Base-by-base conservation (phyloP, 1,284 basidiomycete genomes). In the Apiotrichum mycotoxinovorans region DNA sequence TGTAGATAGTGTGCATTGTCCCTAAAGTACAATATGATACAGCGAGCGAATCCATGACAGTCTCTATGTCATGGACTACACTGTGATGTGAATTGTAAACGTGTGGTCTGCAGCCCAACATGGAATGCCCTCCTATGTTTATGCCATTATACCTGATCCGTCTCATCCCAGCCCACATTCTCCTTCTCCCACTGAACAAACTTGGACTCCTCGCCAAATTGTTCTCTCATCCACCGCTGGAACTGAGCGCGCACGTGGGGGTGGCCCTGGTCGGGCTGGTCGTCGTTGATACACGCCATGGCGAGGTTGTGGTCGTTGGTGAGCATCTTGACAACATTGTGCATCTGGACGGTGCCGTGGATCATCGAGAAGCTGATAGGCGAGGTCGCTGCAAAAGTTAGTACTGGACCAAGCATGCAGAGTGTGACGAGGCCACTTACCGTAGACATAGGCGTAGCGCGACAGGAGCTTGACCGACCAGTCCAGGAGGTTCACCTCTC, bases 401-500 rank as follows among this genome's bases (percentile, higher is more conserved):
- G 30, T n/a, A 33, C 8, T 17, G 8, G 11, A 8, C 27, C 15
- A 49, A 41, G 44, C 27, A 2, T 15, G 12, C 10, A 20, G 15
- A 33, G 5, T n/a, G n/a, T n/a, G n/a, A n/a, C n/a, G n/a, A n/a
- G n/a, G n/a, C n/a, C n/a, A 48, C 70, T 66, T 43, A 68, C 69
- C 66, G 27, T 65, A 65, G 9, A 66, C 62, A 49, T 71, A 75
- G 20, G 66, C 57, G 54, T 75, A 75, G 41, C 73, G 53, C 35
- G 69, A 69, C 34, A 75, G 57, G 10, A 75, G 58, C 60, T 73
- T 71, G 57, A 73, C 65, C 34, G 59, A 62, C 66, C 68, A 75
- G 34, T 63, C 45, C 38, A 66, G 59, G 22, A 75, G 49, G 41
- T 57, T 53, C 27, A 73, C 67, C 20, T 38, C 54, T 11, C 62